Percentiles rank a stretch among this genome's conserved stretches.
Evolutionary conservation across 2,329 filamentous ascomycete species (phyloP).

Genomic region (Endoconidiophora laricicola): DNA sequence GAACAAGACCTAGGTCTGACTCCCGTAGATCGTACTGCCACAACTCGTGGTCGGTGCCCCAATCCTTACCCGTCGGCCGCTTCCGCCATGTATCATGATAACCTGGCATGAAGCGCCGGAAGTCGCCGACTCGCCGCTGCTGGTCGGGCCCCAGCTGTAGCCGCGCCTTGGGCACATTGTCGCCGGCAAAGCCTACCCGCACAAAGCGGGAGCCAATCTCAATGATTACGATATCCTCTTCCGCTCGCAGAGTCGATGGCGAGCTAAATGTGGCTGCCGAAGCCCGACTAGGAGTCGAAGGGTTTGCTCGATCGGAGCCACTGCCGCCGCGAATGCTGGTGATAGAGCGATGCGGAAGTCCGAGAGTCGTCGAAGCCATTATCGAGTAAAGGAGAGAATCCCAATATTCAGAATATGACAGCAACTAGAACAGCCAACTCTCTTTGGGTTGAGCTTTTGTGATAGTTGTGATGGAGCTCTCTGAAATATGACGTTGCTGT

Average conservation of each 20-base stretch:
- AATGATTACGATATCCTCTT: constrained; percentile 72
- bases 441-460: too few relatives aligned
- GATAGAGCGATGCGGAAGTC: constrained; percentile 10
- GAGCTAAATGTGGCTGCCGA: constrained; percentile 40
- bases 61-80: constrained; percentile 31
- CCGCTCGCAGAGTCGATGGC: constrained; percentile 45
- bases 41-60: constrained; percentile 53
- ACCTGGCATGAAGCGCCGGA: constrained; percentile 48
- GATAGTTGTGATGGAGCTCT: background rate
- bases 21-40: constrained; percentile 62
- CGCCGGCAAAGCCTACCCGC: constrained; percentile 73
- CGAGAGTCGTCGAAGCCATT: background rate
- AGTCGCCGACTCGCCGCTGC: constrained; percentile 65
- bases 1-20: constrained; percentile 61
- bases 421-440: too few relatives aligned
- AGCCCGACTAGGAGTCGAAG: constrained; percentile 36
- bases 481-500: background rate
- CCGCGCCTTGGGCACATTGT: constrained; percentile 55
- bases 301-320: constrained; percentile 32
- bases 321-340: constrained; percentile 12
- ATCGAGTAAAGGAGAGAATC: background rate
- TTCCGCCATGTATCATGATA: constrained; percentile 33
- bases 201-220: constrained; percentile 69
- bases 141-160: constrained; percentile 59
- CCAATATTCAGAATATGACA: too few relatives aligned